phyloP scores from a whole-genome alignment of 768 basidiomycete species.

The Trametes meyenii region DNA sequence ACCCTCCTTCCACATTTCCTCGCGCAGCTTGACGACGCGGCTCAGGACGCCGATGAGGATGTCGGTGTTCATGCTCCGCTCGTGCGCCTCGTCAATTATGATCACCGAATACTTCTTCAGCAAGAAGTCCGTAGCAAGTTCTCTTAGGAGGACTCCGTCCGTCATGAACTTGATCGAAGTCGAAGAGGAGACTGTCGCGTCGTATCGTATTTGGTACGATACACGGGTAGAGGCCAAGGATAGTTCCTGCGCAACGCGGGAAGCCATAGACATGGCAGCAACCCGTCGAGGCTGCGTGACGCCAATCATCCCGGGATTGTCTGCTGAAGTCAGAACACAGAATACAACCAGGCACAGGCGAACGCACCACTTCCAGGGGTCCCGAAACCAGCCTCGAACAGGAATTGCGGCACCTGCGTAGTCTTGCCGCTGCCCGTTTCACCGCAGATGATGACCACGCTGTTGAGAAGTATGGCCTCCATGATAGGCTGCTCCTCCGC shows the following conservation, averaged over 20 bases:
- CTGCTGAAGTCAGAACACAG: constrained; percentile 43
- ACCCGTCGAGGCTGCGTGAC: constrained; percentile 97
- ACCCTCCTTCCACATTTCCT: constrained; percentile 84
- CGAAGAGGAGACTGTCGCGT: constrained; percentile 85
- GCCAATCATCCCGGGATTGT: constrained; percentile 97
- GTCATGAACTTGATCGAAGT: constrained; percentile 99
- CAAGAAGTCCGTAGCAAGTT: constrained; percentile 91
- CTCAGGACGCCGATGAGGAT: constrained; percentile 97
- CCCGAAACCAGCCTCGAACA: constrained; percentile 97
- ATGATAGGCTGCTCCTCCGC: constrained; percentile 94
- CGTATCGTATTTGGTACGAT: constrained; percentile 97
- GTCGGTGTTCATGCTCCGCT: constrained; percentile 97
- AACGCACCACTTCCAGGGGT: constrained; percentile 73
- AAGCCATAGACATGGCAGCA: constrained; percentile 94
- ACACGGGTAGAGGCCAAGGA: constrained; percentile 79
- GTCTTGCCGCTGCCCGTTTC: constrained; percentile 99
- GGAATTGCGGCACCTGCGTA: constrained; percentile 96
- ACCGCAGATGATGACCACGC: constrained; percentile 85
- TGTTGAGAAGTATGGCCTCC: constrained; percentile 86
- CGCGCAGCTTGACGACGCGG: constrained; percentile 86
- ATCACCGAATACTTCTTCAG: constrained; percentile 92
- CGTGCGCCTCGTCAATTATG: constrained; percentile 97
- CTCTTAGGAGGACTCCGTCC: constrained; percentile 93
- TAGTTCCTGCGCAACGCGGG: constrained; percentile 92
- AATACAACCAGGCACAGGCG: neutral